Percentiles rank a stretch among this genome's conserved stretches.
These are phyloP conservation scores for Monilinia laxa DNA, from an alignment of 2,329 filamentous ascomycete species.

Conservation along the genomic window DNA sequence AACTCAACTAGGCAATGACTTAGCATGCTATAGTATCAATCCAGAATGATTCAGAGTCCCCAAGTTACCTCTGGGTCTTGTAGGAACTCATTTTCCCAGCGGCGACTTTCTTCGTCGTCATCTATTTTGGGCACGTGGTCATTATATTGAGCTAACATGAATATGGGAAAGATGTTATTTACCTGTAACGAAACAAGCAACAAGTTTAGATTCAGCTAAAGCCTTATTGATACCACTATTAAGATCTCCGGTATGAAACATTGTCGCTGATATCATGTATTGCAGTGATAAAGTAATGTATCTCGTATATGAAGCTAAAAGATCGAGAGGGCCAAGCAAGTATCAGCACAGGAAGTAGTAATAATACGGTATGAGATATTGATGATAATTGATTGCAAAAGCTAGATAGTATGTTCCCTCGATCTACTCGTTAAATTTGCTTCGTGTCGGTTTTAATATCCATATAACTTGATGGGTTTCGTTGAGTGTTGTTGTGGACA, in stretches of 20 bases:
- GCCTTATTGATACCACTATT: constrained; percentile 79
- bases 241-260: constrained; percentile 81
- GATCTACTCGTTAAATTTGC: neutral
- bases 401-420: neutral
- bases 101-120: constrained; percentile 63
- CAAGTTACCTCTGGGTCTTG: constrained; percentile 53
- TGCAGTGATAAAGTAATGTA: neutral
- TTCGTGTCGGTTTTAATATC: neutral
- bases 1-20: constrained; percentile 48
- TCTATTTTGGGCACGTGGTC: constrained; percentile 51
- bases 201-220: constrained; percentile 71
- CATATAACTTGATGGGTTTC: neutral
- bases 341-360: neutral
- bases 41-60: neutral
- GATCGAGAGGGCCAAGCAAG: neutral
- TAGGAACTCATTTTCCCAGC: constrained; percentile 72
- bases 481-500: no score
- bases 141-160: neutral
- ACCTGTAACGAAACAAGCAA: constrained; percentile 85
- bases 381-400: neutral
- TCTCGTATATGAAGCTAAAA: neutral
- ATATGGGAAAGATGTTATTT: constrained; percentile 10
- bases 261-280: constrained; percentile 40
- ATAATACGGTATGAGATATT: neutral
- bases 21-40: constrained; percentile 21